These are phyloP conservation scores for Pichia manshurica DNA, from an alignment of 805 yeast genomes.

Conservation along the genomic window DNA sequence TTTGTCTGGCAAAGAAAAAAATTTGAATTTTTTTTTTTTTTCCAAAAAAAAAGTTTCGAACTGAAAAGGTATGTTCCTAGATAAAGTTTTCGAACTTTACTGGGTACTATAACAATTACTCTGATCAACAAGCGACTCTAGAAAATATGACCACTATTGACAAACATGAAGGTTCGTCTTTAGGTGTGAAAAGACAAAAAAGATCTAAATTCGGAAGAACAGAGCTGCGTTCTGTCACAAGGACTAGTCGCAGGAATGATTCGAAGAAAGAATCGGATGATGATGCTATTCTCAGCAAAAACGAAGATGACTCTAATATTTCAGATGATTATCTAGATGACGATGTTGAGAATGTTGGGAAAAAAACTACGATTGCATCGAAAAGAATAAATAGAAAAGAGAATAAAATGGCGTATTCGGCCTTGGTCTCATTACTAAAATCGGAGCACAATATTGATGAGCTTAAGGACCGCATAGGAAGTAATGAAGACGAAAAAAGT, in stretches of 20 bases:
- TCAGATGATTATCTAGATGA: conserved; percentile 23
- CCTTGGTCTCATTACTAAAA: conserved; percentile 24
- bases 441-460: conserved; percentile 17
- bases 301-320: conserved; percentile 28
- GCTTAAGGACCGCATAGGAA: conserved; percentile 2
- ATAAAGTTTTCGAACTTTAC: too few species aligned
- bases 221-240: conserved; percentile 52
- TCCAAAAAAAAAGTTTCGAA: too few species aligned
- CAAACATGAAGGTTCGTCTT: neutral
- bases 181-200: conserved; percentile 10
- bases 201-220: conserved; percentile 49
- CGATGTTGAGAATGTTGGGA: conserved; percentile 5
- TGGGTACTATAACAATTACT: too few species aligned
- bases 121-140: too few species aligned
- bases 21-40: too few species aligned
- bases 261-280: conserved; percentile 17
- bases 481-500: conserved; percentile 1
- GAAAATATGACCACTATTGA: too few species aligned
- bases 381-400: conserved; percentile 14
- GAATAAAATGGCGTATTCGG: conserved; percentile 29
- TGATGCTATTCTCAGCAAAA: conserved; percentile 14
- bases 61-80: too few species aligned
- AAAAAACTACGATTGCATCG: conserved; percentile 17
- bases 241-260: conserved; percentile 40
- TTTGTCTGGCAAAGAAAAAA: too few species aligned